phyloP scores from a whole-genome alignment of 2,329 filamentous ascomycete genomes.

The Apiospora pterosperma region DNA sequence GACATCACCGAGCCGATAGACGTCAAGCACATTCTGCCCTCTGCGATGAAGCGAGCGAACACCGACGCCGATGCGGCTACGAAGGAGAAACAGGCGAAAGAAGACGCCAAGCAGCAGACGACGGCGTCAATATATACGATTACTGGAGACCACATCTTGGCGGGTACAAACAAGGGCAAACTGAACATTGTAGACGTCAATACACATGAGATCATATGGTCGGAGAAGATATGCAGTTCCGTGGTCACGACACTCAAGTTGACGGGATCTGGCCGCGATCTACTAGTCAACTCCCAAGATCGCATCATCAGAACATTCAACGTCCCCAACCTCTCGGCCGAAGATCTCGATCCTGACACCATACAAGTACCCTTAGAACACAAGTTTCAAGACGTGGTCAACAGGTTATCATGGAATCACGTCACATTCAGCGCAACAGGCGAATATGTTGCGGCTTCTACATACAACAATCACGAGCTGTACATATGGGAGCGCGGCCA shows the following conservation, averaged over 20 bases:
- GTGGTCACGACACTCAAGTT: constrained; percentile 86
- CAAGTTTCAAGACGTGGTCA: constrained; percentile 97
- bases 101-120: constrained; percentile 92
- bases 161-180: constrained; percentile 93
- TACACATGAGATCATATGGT: constrained; percentile 81
- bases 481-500: constrained; percentile 97
- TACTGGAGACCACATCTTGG: constrained; percentile 81
- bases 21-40: constrained; percentile 74
- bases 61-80: constrained; percentile 65
- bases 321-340: constrained; percentile 70
- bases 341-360: constrained; percentile 75
- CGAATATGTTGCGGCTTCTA: constrained; percentile 94
- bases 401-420: constrained; percentile 93
- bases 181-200: constrained; percentile 89
- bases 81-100: constrained; percentile 81
- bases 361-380: constrained; percentile 91
- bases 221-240: constrained; percentile 80
- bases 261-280: constrained; percentile 77
- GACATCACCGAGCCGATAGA: constrained; percentile 70
- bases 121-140: constrained; percentile 88
- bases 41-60: constrained; percentile 72
- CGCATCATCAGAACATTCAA: constrained; percentile 91
- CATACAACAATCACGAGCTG: constrained; percentile 97
- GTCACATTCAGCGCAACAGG: constrained; percentile 91
- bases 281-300: constrained; percentile 91